Evolutionary conservation across 1,284 basidiomycete genomes (phyloP), one percentile per base, ranked within the genome.

Genomic region (Moniliophthora roreri): DNA sequence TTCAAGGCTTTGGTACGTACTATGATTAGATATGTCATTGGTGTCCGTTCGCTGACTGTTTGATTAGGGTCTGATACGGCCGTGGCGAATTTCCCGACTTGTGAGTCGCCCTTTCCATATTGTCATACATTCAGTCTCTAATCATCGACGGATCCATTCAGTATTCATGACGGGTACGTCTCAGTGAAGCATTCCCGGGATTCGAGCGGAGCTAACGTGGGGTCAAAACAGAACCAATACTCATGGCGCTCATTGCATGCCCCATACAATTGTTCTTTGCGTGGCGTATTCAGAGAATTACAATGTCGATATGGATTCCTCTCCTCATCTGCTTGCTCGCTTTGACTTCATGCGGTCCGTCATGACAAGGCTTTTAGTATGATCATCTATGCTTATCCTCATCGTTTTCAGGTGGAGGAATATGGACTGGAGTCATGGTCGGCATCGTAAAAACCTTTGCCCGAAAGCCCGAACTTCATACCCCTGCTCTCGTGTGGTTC

Each of bases 221-320:
- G 24, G 24, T 11, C 28, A n/a, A 4, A 26, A 16, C 39, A 71
- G 70, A 72, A 52, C 70, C 71, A 10, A 61, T 68, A 23, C 58
- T 66, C 4, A 69, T 72, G 47, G 71, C 77, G 1, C 61, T 71
- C 7, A 66, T 79, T 23, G 80, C 80, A 3, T 74, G 73, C 0
- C 77, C 79, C 0, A 78, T 80, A 1, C 80, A 82, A 58, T 50
- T 78, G 6, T 82, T 81, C 64, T 77, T 80, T 34, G 78, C 78
- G 0, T 81, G 77, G 76, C 69, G 79, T 35, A 76, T 81, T 40
- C 66, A 60, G 48, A 59, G 71, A 26, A 66, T 82, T 50, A 79
- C 71, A 4, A 74, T 71, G 52, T 74, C 71, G 0, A 66, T 54
- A 10, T 61, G 72, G 55, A 58, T 79, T 5, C 65, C 76, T 1